phyloP scores from a whole-genome alignment of 345 rosid genomes.

The Nasturtium officinale region DNA sequence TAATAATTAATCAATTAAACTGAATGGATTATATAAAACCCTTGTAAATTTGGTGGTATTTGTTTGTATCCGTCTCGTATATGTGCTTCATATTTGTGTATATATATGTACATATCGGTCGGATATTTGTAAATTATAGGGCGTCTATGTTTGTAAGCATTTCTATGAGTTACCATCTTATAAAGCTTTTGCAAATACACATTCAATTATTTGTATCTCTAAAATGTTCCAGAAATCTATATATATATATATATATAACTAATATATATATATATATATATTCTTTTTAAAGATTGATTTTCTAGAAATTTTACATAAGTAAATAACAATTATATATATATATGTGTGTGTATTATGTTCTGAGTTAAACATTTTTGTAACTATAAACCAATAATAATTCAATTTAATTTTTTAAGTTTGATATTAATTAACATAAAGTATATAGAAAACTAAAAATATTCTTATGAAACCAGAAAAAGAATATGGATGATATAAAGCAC shows the following conservation, averaged over 20 bases:
- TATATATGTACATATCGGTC: constrained; percentile 25
- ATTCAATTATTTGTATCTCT: background rate
- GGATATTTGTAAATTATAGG: constrained; percentile 29
- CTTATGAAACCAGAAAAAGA: background rate
- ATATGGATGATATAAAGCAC: constrained; percentile 4
- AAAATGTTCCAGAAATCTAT: background rate
- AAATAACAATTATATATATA: background rate
- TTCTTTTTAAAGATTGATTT: background rate
- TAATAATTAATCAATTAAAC: background rate
- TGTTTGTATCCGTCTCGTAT: constrained; percentile 25
- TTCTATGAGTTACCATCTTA: constrained; percentile 2
- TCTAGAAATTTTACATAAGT: background rate
- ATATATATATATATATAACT: background rate
- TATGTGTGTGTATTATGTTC: background rate
- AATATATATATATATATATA: too few species aligned
- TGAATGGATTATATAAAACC: background rate
- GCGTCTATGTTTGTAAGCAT: constrained; percentile 15
- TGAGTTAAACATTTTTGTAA: background rate
- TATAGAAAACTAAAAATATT: background rate
- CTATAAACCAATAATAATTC: background rate
- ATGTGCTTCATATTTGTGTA: constrained; percentile 13
- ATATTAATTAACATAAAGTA: background rate
- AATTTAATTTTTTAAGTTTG: too few species aligned
- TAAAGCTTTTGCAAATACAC: constrained; percentile 4
- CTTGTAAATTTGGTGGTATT: constrained; percentile 25